Evolutionary conservation across 1,284 basidiomycete species (phyloP).

Genomic region (Trametes hirsuta): DNA sequence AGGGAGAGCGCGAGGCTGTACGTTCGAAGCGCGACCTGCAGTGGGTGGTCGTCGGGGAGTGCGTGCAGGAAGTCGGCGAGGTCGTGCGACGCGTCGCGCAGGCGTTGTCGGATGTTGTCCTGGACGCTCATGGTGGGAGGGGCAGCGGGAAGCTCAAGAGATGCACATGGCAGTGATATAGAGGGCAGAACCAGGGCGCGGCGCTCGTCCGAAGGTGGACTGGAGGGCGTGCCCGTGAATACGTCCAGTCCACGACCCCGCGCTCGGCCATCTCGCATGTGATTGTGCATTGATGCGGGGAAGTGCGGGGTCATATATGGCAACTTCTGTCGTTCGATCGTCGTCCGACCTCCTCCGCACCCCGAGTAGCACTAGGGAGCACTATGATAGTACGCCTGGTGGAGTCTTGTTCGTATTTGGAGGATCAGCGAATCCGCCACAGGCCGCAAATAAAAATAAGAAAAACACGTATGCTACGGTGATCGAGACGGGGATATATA

Average conservation of each 20-base stretch:
- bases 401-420: neutral
- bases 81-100: slow-evolving; percentile 19
- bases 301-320: neutral
- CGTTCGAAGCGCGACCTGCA: slow-evolving; percentile 65
- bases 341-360: no score
- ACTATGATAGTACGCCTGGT: no score
- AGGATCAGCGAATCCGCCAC: neutral
- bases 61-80: slow-evolving; percentile 31
- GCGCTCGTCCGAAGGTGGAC: neutral
- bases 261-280: slow-evolving; percentile 7
- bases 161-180: slow-evolving; percentile 13
- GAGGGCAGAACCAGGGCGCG: neutral
- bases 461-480: neutral
- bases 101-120: slow-evolving; percentile 1
- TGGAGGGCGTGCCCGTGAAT: slow-evolving; percentile 5
- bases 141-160: neutral
- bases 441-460: neutral
- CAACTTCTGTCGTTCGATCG: slow-evolving; percentile 4
- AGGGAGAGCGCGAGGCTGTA: slow-evolving; percentile 68
- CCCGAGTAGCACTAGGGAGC: no score
- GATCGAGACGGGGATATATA: neutral
- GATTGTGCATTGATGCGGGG: neutral
- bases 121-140: slow-evolving; percentile 7
- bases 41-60: slow-evolving; percentile 48
- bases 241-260: neutral